Evolutionary conservation across 2,329 filamentous ascomycete genomes (phyloP).

Genomic region (Laburnicola sp.): DNA sequence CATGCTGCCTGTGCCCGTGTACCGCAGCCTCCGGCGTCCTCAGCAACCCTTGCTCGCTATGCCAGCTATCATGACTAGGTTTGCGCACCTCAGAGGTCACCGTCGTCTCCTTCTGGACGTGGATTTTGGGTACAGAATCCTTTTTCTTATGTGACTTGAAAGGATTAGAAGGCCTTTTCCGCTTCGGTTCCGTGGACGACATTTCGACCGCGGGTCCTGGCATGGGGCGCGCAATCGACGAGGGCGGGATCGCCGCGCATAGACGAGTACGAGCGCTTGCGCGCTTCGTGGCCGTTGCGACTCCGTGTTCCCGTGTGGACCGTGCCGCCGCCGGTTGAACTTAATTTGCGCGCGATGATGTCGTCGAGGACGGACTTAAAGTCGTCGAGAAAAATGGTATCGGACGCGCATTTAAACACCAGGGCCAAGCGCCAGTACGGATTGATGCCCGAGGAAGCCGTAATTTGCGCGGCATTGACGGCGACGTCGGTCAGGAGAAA

Average conservation of each 20-base stretch:
- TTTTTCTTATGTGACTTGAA: slow-evolving; percentile 16
- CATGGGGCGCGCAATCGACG: slow-evolving; percentile 19
- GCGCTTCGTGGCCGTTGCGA: slow-evolving; percentile 3
- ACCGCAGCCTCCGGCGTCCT: slow-evolving; percentile 22
- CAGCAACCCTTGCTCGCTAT: slow-evolving; percentile 22
- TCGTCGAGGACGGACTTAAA: slow-evolving; percentile 43
- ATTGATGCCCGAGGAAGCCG: slow-evolving; percentile 36
- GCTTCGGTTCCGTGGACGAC: slow-evolving; percentile 10
- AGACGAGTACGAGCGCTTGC: slow-evolving; percentile 19
- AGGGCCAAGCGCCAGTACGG: slow-evolving; percentile 43
- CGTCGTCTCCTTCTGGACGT: slow-evolving; percentile 28
- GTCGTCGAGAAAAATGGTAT: slow-evolving; percentile 43
- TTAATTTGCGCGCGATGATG: slow-evolving; percentile 34
- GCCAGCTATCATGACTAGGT: slow-evolving; percentile 24
- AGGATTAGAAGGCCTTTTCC: slow-evolving; percentile 14
- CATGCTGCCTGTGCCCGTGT: slow-evolving; percentile 13
- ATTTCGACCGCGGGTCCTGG: slow-evolving; percentile 11
- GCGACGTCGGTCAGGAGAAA: slow-evolving; percentile 38
- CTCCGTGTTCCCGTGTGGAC: slow-evolving; percentile 16
- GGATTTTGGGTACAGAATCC: slow-evolving; percentile 24
- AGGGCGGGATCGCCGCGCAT: slow-evolving; percentile 23
- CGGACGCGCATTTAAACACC: slow-evolving; percentile 43
- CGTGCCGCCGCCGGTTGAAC: slow-evolving; percentile 20
- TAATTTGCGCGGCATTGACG: slow-evolving; percentile 33
- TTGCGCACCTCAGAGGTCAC: slow-evolving; percentile 24